These are phyloP conservation scores for Ustilago tritici DNA, from an alignment of 1,284 basidiomycete genomes.

Conservation along the genomic window DNA sequence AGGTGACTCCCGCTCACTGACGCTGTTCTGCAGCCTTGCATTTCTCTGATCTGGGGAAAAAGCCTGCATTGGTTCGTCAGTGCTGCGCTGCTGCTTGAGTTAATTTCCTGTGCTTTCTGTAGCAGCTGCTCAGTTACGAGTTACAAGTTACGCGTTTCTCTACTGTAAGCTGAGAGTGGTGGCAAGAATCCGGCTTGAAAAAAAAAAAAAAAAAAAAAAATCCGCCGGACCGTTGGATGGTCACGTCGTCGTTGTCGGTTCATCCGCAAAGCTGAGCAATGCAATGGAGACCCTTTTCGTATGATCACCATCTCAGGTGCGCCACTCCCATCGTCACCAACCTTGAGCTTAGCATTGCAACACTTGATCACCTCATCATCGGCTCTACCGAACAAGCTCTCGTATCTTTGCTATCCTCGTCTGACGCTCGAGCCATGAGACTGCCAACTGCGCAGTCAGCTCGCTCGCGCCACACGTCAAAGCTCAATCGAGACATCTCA, in stretches of 20 bases:
- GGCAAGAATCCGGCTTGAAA: not conserved
- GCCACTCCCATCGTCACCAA: not conserved
- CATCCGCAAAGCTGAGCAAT: not conserved
- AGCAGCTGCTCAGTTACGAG: too few relatives aligned
- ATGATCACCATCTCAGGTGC: not conserved
- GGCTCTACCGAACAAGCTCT: not conserved
- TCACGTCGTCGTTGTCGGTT: not conserved
- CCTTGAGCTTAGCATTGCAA: not conserved
- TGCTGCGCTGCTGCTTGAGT: not conserved
- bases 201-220: not conserved
- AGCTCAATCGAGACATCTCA: not conserved
- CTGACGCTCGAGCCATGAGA: too few relatives aligned
- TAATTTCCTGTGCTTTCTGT: not conserved
- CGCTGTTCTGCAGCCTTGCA: not conserved
- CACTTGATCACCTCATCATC: not conserved
- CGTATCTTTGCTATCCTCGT: not conserved
- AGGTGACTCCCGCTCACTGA: not conserved
- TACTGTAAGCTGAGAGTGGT: not conserved
- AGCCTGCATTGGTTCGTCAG: not conserved
- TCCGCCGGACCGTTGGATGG: not conserved
- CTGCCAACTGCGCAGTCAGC: too few relatives aligned
- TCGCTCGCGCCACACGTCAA: not conserved
- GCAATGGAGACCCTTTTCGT: not conserved
- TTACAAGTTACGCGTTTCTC: too few relatives aligned
- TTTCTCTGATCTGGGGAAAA: not conserved